phyloP scores from a whole-genome alignment of 108 stramenopile genomes.

The Nitzschia sp. region DNA sequence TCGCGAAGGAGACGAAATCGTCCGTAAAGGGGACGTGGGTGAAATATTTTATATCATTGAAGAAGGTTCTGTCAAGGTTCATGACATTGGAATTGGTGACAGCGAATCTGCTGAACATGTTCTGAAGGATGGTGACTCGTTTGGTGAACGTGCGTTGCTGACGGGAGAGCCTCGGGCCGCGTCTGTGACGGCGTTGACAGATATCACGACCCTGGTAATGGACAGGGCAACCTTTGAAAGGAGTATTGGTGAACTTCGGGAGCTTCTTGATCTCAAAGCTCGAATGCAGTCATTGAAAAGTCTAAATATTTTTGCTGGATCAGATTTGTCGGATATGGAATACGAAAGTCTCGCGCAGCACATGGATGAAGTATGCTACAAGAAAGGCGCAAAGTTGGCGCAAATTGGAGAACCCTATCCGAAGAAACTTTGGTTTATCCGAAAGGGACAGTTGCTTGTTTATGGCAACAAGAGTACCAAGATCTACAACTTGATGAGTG shows the following conservation, averaged over 20 bases:
- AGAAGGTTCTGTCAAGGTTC: constrained; percentile 64
- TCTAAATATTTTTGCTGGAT: constrained; percentile 62
- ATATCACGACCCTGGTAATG: constrained; percentile 47
- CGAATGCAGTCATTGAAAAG: constrained; percentile 46
- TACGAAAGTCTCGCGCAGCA: constrained; percentile 60
- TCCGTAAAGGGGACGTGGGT: constrained; percentile 72
- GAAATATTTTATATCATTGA: constrained; percentile 83
- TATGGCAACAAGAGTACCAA: constrained; percentile 46
- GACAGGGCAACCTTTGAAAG: constrained; percentile 35
- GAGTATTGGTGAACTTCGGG: constrained; percentile 46
- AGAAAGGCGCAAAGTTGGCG: constrained; percentile 49
- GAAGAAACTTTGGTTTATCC: constrained; percentile 63
- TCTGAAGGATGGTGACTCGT: constrained; percentile 53
- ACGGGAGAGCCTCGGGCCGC: constrained; percentile 86
- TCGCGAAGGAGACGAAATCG: constrained; percentile 58
- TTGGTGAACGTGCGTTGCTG: constrained; percentile 91
- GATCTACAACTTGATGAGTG: constrained; percentile 48
- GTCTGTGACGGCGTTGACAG: constrained; percentile 55
- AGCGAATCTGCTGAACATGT: constrained; percentile 27
- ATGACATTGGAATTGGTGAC: constrained; percentile 67
- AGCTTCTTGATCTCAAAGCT: constrained; percentile 16
- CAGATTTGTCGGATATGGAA: constrained; percentile 57
- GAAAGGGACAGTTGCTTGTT: constrained; percentile 52
- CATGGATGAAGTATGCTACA: constrained; percentile 55
- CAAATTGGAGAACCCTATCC: constrained; percentile 53